These are phyloP conservation scores for Nemophila menziesii DNA, from an alignment of 257 asterid genomes.

Conservation along the genomic window DNA sequence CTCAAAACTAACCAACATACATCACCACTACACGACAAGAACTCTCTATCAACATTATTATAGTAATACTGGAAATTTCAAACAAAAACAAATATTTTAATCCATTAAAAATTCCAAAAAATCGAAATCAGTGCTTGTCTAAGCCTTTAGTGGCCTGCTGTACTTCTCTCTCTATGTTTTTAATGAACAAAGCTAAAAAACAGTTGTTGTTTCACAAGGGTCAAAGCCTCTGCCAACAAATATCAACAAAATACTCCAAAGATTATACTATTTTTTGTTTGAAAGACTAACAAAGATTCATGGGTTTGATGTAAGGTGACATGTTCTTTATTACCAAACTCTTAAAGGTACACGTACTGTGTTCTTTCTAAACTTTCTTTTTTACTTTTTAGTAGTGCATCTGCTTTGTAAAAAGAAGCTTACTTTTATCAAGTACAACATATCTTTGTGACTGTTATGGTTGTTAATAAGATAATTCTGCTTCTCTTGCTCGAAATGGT, in stretches of 20 bases:
- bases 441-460: neutral
- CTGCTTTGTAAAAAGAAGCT: neutral
- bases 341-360: neutral
- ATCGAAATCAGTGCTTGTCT: neutral
- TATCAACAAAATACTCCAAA: slow-evolving; percentile 1
- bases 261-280: neutral
- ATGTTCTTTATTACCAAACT: no score
- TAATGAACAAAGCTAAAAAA: neutral
- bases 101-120: neutral
- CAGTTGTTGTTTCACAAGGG: slow-evolving; percentile 2
- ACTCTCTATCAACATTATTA: neutral
- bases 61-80: neutral
- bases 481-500: no score
- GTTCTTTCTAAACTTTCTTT: neutral
- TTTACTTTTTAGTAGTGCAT: neutral
- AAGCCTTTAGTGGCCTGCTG: neutral
- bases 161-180: neutral
- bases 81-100: neutral
- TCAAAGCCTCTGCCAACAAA: neutral
- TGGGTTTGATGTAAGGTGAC: slow-evolving; percentile 15
- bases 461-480: no score
- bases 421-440: slow-evolving; percentile 1
- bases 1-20: neutral
- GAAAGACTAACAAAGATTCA: neutral
- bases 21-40: neutral